Conservation (phyloP, 768 basidiomycete species). For the Mrakia frigida region DNA sequence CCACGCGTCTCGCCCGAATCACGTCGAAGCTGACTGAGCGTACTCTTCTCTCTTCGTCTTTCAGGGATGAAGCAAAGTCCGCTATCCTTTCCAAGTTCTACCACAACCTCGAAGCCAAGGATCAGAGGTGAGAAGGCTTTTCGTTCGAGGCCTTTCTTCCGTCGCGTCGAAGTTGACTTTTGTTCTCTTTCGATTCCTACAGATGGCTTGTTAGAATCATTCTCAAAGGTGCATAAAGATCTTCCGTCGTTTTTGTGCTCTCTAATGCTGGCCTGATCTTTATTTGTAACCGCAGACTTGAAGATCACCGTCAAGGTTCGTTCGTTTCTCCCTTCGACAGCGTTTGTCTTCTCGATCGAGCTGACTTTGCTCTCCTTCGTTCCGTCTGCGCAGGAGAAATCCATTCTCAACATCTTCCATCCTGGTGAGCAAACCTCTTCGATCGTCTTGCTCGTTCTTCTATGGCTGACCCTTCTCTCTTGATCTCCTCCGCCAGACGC, state of each 20-base stretch:
- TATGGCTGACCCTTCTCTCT: neutral
- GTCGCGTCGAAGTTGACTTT: neutral
- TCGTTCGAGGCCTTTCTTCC: neutral
- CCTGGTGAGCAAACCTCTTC: slow-evolving; percentile 43
- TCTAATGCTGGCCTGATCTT: neutral
- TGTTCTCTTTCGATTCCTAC: neutral
- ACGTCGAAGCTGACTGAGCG: too few relatives aligned
- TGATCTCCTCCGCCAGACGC: slow-evolving; percentile 55
- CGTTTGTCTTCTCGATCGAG: neutral
- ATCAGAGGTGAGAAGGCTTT: slow-evolving; percentile 55
- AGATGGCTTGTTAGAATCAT: slow-evolving; percentile 92
- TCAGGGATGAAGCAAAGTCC: neutral
- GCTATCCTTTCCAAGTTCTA: slow-evolving; percentile 4
- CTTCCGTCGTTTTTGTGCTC: neutral
- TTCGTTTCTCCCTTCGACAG: neutral
- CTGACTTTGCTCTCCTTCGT: neutral
- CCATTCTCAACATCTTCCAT: slow-evolving; percentile 84
- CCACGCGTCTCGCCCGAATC: too few relatives aligned
- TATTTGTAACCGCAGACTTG: slow-evolving; percentile 60
- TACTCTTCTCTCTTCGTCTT: neutral
- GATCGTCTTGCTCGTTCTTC: neutral
- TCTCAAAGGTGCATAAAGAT: slow-evolving; percentile 63
- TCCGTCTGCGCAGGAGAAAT: slow-evolving; percentile 59
- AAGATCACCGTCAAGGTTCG: slow-evolving; percentile 70
- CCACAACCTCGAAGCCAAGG: slow-evolving; percentile 64